phyloP scores from a whole-genome alignment of 2,329 filamentous ascomycete genomes.

The Aureobasidium sp. region DNA sequence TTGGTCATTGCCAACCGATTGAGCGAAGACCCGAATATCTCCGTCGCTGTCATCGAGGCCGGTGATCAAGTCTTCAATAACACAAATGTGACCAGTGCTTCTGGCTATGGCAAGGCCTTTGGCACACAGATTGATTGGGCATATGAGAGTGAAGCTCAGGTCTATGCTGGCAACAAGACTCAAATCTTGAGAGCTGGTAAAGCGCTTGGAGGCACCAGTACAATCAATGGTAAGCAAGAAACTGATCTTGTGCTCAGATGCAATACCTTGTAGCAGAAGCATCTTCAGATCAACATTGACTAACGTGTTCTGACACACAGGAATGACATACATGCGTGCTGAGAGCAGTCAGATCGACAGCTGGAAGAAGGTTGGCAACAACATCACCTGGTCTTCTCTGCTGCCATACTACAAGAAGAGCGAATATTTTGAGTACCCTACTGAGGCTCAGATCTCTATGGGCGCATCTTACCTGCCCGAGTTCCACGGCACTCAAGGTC shows the following conservation, averaged over 20 bases:
- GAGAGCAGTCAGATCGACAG: conserved; percentile 4
- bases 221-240: neutral
- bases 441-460: neutral
- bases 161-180: conserved; percentile 13
- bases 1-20: conserved; percentile 30
- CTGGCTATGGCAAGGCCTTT: conserved; percentile 1
- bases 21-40: conserved; percentile 8
- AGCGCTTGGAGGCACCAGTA: conserved; percentile 8
- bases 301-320: neutral
- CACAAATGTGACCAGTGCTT: neutral
- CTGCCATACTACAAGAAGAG: conserved; percentile 19
- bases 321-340: conserved; percentile 8
- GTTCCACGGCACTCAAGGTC: conserved; percentile 8
- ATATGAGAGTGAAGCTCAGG: conserved; percentile 9
- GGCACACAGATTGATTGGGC: conserved; percentile 10
- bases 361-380: conserved; percentile 9
- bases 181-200: neutral
- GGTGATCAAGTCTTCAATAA: conserved; percentile 3
- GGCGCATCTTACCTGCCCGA: neutral
- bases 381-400: neutral
- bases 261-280: neutral
- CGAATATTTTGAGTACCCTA: conserved; percentile 2
- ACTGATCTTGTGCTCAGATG: neutral
- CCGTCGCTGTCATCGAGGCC: neutral
- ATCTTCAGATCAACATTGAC: neutral